Evolutionary conservation across 1,284 basidiomycete species (phyloP).

Genomic region (Microstroma glucosiphilum): DNA sequence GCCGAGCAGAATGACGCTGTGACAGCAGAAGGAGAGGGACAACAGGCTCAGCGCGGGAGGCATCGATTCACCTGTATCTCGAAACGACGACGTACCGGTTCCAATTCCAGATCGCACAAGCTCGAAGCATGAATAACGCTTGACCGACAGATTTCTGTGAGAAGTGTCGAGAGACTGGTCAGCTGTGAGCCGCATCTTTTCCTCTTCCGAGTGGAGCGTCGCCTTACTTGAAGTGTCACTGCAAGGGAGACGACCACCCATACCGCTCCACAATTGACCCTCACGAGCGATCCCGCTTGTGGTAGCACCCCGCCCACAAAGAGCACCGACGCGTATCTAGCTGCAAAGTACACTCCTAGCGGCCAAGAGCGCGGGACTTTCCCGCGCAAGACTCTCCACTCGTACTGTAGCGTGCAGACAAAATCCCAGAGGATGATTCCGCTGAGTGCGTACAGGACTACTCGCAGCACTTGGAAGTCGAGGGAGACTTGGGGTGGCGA

Average conservation of each 20-base stretch:
- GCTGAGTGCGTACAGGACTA: neutral
- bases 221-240: neutral
- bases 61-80: no score
- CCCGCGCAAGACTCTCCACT: neutral
- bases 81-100: neutral
- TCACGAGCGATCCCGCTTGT: neutral
- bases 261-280: neutral
- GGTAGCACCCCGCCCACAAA: constrained; percentile 1
- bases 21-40: no score
- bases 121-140: neutral
- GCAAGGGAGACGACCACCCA: neutral
- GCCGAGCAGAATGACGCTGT: no score
- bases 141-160: constrained; percentile 1
- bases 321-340: neutral
- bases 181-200: no score
- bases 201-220: no score
- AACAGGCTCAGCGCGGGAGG: no score
- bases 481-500: no score
- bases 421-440: constrained; percentile 7
- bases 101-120: constrained; percentile 3
- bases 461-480: neutral
- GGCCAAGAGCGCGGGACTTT: neutral
- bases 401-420: neutral
- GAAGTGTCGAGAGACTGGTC: neutral
- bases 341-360: neutral